Percentiles rank a stretch among this genome's conserved stretches.
Evolutionary conservation across 805 yeast genomes (phyloP).

Genomic region (Komagataella pastoris): DNA sequence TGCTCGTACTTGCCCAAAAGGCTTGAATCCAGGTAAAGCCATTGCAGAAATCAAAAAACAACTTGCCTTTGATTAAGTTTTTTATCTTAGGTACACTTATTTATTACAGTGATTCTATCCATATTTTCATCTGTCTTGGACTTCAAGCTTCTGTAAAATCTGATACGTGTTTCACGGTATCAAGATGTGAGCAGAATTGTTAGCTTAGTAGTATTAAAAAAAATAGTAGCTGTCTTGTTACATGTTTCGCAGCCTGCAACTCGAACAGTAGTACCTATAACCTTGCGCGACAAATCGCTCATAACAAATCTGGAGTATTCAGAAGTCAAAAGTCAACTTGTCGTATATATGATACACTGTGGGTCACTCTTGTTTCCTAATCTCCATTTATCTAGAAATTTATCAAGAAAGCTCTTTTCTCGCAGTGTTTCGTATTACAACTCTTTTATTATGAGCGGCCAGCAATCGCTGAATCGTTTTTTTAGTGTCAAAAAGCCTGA

Average conservation of each 20-base stretch:
- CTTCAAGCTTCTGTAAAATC: not conserved
- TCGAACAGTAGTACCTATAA: too few relatives aligned
- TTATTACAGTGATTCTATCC: not conserved
- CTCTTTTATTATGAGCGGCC: not conserved
- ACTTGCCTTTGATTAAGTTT: slow-evolving; percentile 58
- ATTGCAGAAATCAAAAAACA: slow-evolving; percentile 95
- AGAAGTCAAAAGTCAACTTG: not conserved
- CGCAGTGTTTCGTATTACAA: not conserved
- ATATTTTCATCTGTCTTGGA: not conserved
- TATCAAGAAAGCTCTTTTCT: not conserved
- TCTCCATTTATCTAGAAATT: not conserved
- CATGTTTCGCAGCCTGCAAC: too few relatives aligned
- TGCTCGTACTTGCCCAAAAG: slow-evolving; percentile 94
- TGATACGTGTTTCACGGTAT: not conserved
- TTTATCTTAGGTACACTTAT: not conserved
- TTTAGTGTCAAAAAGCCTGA: not conserved
- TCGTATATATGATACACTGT: not conserved
- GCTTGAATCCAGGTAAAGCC: slow-evolving; percentile 94
- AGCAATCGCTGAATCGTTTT: not conserved
- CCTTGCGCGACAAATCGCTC: not conserved
- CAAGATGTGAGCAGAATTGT: not conserved
- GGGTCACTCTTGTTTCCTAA: not conserved
- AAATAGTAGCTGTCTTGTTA: too few relatives aligned
- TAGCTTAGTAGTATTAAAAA: not conserved
- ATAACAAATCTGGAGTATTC: not conserved